Conservation (phyloP, 2,329 filamentous ascomycete genomes). For the Lomentospora prolificans region DNA sequence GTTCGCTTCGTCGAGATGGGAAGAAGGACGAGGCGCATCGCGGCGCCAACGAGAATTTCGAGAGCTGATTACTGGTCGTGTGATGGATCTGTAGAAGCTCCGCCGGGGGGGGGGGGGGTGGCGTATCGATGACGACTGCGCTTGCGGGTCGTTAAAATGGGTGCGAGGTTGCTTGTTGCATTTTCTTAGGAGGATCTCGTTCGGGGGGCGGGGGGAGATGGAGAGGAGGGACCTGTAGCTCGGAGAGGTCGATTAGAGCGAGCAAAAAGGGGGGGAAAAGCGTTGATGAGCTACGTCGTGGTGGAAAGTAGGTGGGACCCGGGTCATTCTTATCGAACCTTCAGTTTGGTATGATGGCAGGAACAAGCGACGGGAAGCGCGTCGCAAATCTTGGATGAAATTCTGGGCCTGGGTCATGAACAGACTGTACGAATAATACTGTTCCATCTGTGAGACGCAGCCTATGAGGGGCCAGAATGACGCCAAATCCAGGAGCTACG, state of each 20-base stretch:
- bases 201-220: not conserved
- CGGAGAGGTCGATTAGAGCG: not conserved
- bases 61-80: too few species aligned
- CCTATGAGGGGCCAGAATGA: not conserved
- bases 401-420: not conserved
- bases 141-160: not conserved
- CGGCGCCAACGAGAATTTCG: too few species aligned
- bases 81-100: too few species aligned
- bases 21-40: constrained; percentile 88
- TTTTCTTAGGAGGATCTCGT: not conserved
- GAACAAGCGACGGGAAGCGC: constrained; percentile 1
- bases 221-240: not conserved
- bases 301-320: not conserved
- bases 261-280: not conserved
- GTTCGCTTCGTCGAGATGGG: constrained; percentile 87
- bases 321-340: not conserved
- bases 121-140: not conserved
- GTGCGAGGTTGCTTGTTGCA: not conserved
- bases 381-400: not conserved
- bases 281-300: not conserved
- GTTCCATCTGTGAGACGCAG: not conserved
- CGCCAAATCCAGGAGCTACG: not conserved
- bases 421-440: not conserved
- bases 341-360: not conserved
- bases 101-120: too few species aligned